phyloP scores from a whole-genome alignment of 2,329 filamentous ascomycete genomes.

The Aspergillus ochraceus region DNA sequence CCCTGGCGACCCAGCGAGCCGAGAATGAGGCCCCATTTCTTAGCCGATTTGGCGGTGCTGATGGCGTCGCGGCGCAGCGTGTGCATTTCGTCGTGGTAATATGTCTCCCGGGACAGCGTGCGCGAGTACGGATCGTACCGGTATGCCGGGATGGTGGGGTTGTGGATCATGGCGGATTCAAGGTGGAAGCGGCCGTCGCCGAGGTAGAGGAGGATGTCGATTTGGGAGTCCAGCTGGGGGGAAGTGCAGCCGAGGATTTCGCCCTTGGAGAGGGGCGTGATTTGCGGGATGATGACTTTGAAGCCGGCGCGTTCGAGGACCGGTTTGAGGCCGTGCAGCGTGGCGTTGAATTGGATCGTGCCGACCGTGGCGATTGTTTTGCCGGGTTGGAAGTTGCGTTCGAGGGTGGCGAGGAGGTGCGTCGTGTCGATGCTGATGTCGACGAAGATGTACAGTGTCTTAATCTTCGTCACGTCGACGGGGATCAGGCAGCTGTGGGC shows the following conservation, averaged over 20 bases:
- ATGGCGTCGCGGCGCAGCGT: slow-evolving; percentile 77
- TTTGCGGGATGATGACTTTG: slow-evolving; percentile 83
- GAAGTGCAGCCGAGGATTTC: slow-evolving; percentile 98
- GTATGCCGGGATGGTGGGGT: slow-evolving; percentile 85
- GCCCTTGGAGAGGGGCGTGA: slow-evolving; percentile 86
- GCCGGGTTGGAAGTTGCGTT: slow-evolving; percentile 80
- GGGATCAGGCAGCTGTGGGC: slow-evolving; percentile 96
- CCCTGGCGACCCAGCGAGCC: slow-evolving; percentile 91
- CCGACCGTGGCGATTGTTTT: slow-evolving; percentile 92
- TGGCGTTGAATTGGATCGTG: slow-evolving; percentile 98
- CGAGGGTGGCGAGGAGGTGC: slow-evolving; percentile 82
- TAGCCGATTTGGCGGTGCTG: slow-evolving; percentile 68
- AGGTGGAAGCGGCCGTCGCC: slow-evolving; percentile 94
- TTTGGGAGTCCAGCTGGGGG: slow-evolving; percentile 63
- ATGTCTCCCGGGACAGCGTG: slow-evolving; percentile 85
- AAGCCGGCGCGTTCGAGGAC: slow-evolving; percentile 82
- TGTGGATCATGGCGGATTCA: slow-evolving; percentile 99
- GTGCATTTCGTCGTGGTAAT: slow-evolving; percentile 90
- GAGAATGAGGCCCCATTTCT: slow-evolving; percentile 92
- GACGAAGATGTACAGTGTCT: slow-evolving; percentile 96
- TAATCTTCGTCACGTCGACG: slow-evolving; percentile 93
- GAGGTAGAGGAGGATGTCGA: slow-evolving; percentile 83
- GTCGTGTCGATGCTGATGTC: slow-evolving; percentile 93
- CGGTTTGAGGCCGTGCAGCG: slow-evolving; percentile 80
- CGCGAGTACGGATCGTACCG: slow-evolving; percentile 96